These are phyloP conservation scores for Pseudogymnoascus sp. DNA, from an alignment of 2,329 filamentous ascomycete species.

Conservation along the genomic window DNA sequence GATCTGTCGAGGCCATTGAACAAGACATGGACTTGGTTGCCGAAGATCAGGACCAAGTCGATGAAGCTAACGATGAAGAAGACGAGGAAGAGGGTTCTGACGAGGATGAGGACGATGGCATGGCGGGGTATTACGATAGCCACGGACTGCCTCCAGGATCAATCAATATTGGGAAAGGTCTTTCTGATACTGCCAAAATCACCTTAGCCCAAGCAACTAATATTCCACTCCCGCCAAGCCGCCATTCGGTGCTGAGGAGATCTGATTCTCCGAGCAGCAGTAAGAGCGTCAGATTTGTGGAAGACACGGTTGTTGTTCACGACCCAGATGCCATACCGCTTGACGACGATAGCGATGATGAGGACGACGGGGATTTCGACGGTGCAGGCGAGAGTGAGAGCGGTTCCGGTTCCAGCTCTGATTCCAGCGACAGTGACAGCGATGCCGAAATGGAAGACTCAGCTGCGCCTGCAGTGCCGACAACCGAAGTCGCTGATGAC, in stretches of 20 bases:
- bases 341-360: slow-evolving; percentile 21
- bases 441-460: not conserved
- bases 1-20: not conserved
- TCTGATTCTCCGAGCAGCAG: slow-evolving; percentile 16
- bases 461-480: not conserved
- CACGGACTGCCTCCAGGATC: slow-evolving; percentile 26
- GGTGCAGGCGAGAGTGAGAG: not conserved
- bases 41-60: slow-evolving; percentile 21
- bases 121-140: slow-evolving; percentile 25
- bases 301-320: slow-evolving; percentile 14
- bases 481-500: not conserved
- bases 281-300: slow-evolving; percentile 22
- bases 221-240: slow-evolving; percentile 9
- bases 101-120: slow-evolving; percentile 20
- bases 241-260: slow-evolving; percentile 13
- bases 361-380: slow-evolving; percentile 14
- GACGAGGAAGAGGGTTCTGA: slow-evolving; percentile 17
- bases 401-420: not conserved
- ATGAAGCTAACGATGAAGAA: slow-evolving; percentile 11
- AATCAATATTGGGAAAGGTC: slow-evolving; percentile 23
- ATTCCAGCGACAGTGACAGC: not conserved
- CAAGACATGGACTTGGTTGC: slow-evolving; percentile 11
- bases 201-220: slow-evolving; percentile 10
- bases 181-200: slow-evolving; percentile 20
- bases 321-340: slow-evolving; percentile 23